Percentiles rank a stretch among this genome's conserved stretches.
phyloP scores from a whole-genome alignment of 78 protist genomes.

The Acrasis kona region DNA sequence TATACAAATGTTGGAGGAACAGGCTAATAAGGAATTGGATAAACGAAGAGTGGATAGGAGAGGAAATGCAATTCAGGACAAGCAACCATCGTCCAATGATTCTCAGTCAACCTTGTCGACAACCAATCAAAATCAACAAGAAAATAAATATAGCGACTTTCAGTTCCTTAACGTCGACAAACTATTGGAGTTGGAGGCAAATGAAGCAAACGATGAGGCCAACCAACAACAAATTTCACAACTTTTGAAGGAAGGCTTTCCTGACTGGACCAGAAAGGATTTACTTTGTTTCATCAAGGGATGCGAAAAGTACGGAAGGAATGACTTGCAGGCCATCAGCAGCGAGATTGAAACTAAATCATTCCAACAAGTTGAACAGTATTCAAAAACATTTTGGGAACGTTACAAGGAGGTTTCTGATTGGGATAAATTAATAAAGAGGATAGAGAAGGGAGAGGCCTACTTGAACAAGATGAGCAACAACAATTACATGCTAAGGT shows the following conservation, averaged over 20 bases:
- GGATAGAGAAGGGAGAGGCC: constrained; percentile 57
- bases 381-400: constrained; percentile 43
- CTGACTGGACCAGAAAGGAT: constrained; percentile 45
- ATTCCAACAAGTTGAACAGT: constrained; percentile 35
- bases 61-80: no score
- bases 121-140: background rate
- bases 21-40: background rate
- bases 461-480: constrained; percentile 11
- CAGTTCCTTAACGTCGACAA: constrained; percentile 16
- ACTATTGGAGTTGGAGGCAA: constrained; percentile 16
- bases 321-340: constrained; percentile 14
- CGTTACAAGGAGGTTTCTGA: constrained; percentile 31
- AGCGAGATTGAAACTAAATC: constrained; percentile 48
- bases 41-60: no score
- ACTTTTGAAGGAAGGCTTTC: constrained; percentile 28
- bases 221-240: background rate
- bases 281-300: constrained; percentile 40
- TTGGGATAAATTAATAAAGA: constrained; percentile 21
- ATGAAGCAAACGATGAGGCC: constrained; percentile 14
- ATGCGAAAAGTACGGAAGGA: constrained; percentile 56
- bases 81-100: no score
- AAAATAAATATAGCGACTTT: constrained; percentile 9
- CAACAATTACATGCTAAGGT: constrained; percentile 14
- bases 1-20: background rate
- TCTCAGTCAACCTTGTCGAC: background rate